phyloP scores from a whole-genome alignment of 2,329 filamentous ascomycete genomes.

The Cordyceps militaris region DNA sequence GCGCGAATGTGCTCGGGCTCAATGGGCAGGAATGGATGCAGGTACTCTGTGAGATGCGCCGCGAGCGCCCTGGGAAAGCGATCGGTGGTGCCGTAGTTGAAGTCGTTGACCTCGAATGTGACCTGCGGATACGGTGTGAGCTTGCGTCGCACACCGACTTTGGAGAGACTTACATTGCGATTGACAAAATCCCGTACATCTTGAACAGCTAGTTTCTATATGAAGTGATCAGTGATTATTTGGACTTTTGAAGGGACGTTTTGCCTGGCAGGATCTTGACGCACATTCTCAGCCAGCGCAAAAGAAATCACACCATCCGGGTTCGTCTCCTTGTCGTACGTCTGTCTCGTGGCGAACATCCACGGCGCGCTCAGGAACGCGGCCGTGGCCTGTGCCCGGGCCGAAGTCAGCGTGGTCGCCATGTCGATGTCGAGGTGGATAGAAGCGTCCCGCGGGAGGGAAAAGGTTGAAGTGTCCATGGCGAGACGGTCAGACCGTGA shows the following conservation, averaged over 20 bases:
- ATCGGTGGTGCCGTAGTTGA: constrained; percentile 31
- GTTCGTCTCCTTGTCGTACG: constrained; percentile 33
- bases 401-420: constrained; percentile 17
- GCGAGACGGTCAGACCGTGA: not conserved
- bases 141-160: not conserved
- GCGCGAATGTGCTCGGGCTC: constrained; percentile 26
- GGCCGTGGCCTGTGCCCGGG: constrained; percentile 20
- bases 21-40: constrained; percentile 26
- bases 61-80: constrained; percentile 28
- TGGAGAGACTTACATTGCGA: constrained; percentile 23
- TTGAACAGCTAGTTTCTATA: constrained; percentile 33
- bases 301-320: constrained; percentile 39
- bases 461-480: not conserved
- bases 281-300: constrained; percentile 41
- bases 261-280: not conserved
- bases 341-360: constrained; percentile 25
- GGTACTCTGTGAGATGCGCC: constrained; percentile 31
- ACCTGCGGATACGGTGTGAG: constrained; percentile 16
- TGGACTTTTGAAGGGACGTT: not conserved
- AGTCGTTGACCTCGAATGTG: constrained; percentile 23
- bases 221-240: not conserved
- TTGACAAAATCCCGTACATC: constrained; percentile 24
- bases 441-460: not conserved
- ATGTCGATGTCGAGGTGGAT: not conserved
- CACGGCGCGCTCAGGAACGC: constrained; percentile 23